Evolutionary conservation across 83 land plant species (phyloP).

Genomic region (Isoetes engelmannii): DNA sequence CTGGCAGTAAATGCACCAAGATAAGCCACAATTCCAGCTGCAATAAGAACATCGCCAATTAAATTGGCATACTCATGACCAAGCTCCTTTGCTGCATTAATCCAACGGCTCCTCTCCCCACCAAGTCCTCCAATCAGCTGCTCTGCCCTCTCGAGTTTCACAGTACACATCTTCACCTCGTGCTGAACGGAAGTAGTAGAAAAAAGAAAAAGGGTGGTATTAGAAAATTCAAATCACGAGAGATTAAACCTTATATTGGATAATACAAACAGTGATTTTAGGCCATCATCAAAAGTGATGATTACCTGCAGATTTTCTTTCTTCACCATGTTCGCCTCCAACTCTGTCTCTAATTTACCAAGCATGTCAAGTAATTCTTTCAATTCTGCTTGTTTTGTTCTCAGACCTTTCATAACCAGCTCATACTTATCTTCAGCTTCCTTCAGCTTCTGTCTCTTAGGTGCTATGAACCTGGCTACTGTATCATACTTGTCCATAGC

Average conservation of each 20-base stretch:
- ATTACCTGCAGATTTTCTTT: slow-evolving; percentile 37
- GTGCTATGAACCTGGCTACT: slow-evolving; percentile 38
- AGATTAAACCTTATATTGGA: no score
- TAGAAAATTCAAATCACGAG: no score
- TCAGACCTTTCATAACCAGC: slow-evolving; percentile 33
- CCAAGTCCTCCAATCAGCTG: slow-evolving; percentile 46
- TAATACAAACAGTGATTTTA: no score
- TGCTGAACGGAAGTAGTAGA: slow-evolving; percentile 18
- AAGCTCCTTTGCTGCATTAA: slow-evolving; percentile 33
- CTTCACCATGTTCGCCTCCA: slow-evolving; percentile 38
- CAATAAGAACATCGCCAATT: slow-evolving; percentile 33
- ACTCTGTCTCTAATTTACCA: slow-evolving; percentile 30
- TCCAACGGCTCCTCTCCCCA: slow-evolving; percentile 37
- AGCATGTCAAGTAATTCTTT: slow-evolving; percentile 34
- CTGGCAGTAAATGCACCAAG: slow-evolving; percentile 42
- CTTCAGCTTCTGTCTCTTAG: slow-evolving; percentile 29
- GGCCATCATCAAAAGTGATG: no score
- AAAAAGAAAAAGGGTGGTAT: not conserved
- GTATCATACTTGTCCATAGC: slow-evolving; percentile 46
- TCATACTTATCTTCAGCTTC: slow-evolving; percentile 35
- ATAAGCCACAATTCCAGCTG: slow-evolving; percentile 40
- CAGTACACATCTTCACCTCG: slow-evolving; percentile 47
- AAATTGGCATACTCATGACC: slow-evolving; percentile 27
- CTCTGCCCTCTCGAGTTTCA: slow-evolving; percentile 41
- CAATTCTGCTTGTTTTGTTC: slow-evolving; percentile 36